Evolutionary conservation across 129 eudicot genomes (phyloP).

Genomic region (Chrysanthemum makinoi): DNA sequence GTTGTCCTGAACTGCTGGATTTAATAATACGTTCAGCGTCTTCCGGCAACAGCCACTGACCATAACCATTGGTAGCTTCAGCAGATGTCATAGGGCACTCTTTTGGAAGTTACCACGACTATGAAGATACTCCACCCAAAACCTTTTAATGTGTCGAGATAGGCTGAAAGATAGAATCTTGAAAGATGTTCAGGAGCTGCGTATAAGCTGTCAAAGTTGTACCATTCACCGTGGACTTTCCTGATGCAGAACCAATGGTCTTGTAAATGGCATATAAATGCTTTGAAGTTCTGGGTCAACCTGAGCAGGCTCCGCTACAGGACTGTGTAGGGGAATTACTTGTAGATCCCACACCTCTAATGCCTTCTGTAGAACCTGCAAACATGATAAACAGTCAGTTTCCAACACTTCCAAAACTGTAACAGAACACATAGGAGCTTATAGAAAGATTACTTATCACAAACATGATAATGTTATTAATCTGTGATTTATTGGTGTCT

Average conservation of each 20-base stretch:
- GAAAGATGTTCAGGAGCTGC: conserved; percentile 97
- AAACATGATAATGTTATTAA: too few species aligned
- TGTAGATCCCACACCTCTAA: conserved; percentile 97
- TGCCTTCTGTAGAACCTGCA: conserved; percentile 92
- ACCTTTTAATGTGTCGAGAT: conserved; percentile 80
- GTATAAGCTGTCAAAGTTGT: conserved; percentile 89
- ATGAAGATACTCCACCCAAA: conserved; percentile 95
- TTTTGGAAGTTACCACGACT: conserved; percentile 85
- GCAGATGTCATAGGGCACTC: conserved; percentile 81
- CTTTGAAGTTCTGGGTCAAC: conserved; percentile 93
- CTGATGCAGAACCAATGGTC: conserved; percentile 99
- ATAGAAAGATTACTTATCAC: too few species aligned
- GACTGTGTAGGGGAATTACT: conserved; percentile 88
- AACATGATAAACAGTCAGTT: neutral
- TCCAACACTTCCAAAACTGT: neutral
- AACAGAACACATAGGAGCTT: too few species aligned
- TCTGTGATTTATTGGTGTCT: neutral
- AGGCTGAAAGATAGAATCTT: conserved; percentile 91
- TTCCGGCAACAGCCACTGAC: conserved; percentile 89
- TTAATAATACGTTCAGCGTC: conserved; percentile 77
- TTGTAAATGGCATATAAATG: conserved; percentile 88
- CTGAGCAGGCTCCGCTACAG: conserved; percentile 94
- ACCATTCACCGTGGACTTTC: conserved; percentile 97
- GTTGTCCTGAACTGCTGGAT: conserved; percentile 53
- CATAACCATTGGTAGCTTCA: conserved; percentile 79